These are phyloP conservation scores for Russula sp. DNA, from an alignment of 768 basidiomycete species.

Conservation along the genomic window DNA sequence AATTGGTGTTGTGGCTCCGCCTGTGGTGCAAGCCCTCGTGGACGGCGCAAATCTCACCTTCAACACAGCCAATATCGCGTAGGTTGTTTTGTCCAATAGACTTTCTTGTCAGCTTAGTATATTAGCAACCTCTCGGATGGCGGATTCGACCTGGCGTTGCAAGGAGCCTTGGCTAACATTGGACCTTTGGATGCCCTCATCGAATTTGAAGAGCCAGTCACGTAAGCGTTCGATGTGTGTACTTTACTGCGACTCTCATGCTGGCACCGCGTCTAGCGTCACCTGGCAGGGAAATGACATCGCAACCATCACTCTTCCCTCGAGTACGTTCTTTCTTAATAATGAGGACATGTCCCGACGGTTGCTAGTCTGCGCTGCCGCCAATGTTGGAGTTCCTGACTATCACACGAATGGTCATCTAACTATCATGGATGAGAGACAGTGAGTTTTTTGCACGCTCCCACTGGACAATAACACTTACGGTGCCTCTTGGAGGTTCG, in stretches of 20 bases:
- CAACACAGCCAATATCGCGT: slow-evolving; percentile 54
- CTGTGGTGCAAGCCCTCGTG: slow-evolving; percentile 60
- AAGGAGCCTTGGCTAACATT: slow-evolving; percentile 52
- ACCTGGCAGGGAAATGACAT: slow-evolving; percentile 59
- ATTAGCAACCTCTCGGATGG: slow-evolving; percentile 38
- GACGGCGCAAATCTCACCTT: slow-evolving; percentile 50
- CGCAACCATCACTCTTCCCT: slow-evolving; percentile 55
- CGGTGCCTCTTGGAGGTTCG: slow-evolving; percentile 40
- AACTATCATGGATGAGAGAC: slow-evolving; percentile 47
- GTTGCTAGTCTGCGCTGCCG: slow-evolving; percentile 54
- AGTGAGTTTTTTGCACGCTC: slow-evolving; percentile 32
- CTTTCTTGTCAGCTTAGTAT: background rate
- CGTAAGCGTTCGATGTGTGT: slow-evolving; percentile 34
- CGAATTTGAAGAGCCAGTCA: slow-evolving; percentile 56
- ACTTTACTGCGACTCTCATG: background rate
- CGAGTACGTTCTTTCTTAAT: slow-evolving; percentile 35
- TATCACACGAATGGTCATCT: slow-evolving; percentile 48
- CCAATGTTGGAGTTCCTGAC: slow-evolving; percentile 60
- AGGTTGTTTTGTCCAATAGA: slow-evolving; percentile 15
- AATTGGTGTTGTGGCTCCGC: slow-evolving; percentile 65
- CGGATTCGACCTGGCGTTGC: slow-evolving; percentile 57
- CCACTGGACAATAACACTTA: background rate
- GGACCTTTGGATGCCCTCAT: slow-evolving; percentile 69
- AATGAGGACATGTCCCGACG: background rate
- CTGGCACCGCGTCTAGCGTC: slow-evolving; percentile 37